Evolutionary conservation across 306 rosid genomes (phyloP).

Genomic region (Amphicarpaea edgeworthii): DNA sequence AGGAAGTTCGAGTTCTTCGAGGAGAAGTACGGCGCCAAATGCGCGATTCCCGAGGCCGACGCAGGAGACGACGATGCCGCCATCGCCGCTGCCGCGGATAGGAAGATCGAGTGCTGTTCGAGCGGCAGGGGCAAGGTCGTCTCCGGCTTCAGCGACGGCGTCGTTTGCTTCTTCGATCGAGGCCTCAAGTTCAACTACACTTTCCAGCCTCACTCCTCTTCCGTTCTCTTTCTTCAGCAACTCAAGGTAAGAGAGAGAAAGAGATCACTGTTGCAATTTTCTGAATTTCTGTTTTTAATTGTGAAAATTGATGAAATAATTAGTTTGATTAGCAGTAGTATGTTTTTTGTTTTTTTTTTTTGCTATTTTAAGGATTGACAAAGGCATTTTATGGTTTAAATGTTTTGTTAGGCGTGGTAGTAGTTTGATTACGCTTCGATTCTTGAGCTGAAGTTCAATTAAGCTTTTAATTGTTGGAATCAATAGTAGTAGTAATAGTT

Average conservation of each 20-base stretch:
- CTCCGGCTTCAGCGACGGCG: slow-evolving; percentile 84
- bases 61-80: slow-evolving; percentile 28
- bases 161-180: slow-evolving; percentile 83
- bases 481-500: not conserved
- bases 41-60: slow-evolving; percentile 68
- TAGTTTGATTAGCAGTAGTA: not conserved
- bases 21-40: slow-evolving; percentile 77
- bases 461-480: slow-evolving; percentile 50
- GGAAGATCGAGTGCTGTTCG: slow-evolving; percentile 79
- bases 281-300: slow-evolving; percentile 1
- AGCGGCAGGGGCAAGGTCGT: slow-evolving; percentile 96
- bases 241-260: slow-evolving; percentile 65
- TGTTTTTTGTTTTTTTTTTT: too few species aligned
- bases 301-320: slow-evolving; percentile 21
- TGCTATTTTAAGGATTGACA: not conserved
- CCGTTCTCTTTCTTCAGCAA: slow-evolving; percentile 88
- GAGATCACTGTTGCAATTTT: not conserved
- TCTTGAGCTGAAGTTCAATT: slow-evolving; percentile 61
- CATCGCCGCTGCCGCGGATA: slow-evolving; percentile 2
- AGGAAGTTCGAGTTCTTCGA: slow-evolving; percentile 97
- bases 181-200: slow-evolving; percentile 84
- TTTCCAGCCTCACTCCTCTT: slow-evolving; percentile 85
- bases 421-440: not conserved
- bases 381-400: not conserved
- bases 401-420: not conserved